Evolutionary conservation across 1,284 basidiomycete species (phyloP).

Genomic region (Moniliella sp.): DNA sequence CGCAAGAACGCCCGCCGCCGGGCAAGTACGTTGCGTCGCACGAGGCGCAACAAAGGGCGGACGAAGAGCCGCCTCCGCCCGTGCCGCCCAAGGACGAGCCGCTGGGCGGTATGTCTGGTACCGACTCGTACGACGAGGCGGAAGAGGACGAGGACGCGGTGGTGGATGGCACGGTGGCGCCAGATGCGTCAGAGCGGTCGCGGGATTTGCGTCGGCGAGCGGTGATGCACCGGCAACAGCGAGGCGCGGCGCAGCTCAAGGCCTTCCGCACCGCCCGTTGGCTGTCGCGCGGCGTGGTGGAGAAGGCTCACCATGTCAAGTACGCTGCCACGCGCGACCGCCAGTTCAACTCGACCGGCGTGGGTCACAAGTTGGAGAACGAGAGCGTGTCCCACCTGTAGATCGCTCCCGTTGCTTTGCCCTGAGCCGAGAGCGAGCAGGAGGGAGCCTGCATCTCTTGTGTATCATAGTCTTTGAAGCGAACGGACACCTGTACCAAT

Average conservation of each 20-base stretch:
- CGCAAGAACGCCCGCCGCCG: slow-evolving; percentile 10
- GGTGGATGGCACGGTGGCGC: not conserved
- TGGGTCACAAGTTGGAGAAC: too few species aligned
- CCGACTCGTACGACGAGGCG: too few species aligned
- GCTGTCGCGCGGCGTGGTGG: slow-evolving; percentile 8
- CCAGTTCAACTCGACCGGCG: too few species aligned
- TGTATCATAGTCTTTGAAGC: too few species aligned
- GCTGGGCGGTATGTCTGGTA: not conserved
- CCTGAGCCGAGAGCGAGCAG: too few species aligned
- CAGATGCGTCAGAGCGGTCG: not conserved
- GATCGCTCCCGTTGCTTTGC: too few species aligned
- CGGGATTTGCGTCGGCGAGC: not conserved
- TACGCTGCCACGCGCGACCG: too few species aligned
- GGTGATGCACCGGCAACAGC: slow-evolving; percentile 11
- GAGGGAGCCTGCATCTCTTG: too few species aligned
- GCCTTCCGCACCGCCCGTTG: slow-evolving; percentile 15
- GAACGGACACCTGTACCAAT: too few species aligned
- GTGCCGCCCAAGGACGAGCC: not conserved
- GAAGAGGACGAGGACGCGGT: not conserved
- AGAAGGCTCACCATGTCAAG: slow-evolving; percentile 30
- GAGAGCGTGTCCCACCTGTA: too few species aligned
- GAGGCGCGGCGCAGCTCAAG: slow-evolving; percentile 22
- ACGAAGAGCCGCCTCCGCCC: not conserved
- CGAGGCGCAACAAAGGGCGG: not conserved
- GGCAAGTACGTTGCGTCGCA: not conserved